A percentile compares a stretch with the other conserved stretches of the same genome.
phyloP scores from a whole-genome alignment of 2,329 filamentous ascomycete species.

The Lachnellula cervina region DNA sequence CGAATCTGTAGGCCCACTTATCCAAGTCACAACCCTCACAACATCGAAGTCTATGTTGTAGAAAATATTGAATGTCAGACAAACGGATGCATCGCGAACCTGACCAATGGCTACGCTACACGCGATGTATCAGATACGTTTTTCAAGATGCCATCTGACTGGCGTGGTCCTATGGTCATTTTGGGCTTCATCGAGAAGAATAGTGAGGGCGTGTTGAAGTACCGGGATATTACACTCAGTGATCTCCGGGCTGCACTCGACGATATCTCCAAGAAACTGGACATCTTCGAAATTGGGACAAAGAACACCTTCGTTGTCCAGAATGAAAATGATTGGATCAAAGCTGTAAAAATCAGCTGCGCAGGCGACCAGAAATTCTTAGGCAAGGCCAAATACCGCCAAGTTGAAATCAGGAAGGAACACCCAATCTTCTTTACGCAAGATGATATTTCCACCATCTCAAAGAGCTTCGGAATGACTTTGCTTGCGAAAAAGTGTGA shows the following conservation, averaged over 20 bases:
- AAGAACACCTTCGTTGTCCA: not conserved
- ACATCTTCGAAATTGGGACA: not conserved
- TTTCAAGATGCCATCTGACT: not conserved
- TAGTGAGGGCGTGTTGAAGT: not conserved
- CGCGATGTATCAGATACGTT: no score
- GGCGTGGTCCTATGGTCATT: not conserved
- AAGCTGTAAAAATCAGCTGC: slow-evolving; percentile 6
- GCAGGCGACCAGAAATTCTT: not conserved
- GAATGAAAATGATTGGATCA: not conserved
- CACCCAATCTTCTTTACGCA: not conserved
- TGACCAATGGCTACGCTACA: no score
- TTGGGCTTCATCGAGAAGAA: not conserved
- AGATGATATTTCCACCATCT: not conserved
- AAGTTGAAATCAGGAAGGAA: not conserved
- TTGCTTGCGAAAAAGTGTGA: not conserved
- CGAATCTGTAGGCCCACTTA: no score
- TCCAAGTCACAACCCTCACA: no score
- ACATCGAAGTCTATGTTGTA: no score
- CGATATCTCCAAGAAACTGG: not conserved
- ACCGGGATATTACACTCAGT: not conserved
- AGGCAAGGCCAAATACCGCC: not conserved
- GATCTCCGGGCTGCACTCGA: not conserved
- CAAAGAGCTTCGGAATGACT: not conserved
- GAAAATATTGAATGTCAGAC: no score
- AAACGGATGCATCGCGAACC: no score